Evolutionary conservation across 192 early-diverging fungal species (phyloP).

Genomic region (Oehlia diaphana): DNA sequence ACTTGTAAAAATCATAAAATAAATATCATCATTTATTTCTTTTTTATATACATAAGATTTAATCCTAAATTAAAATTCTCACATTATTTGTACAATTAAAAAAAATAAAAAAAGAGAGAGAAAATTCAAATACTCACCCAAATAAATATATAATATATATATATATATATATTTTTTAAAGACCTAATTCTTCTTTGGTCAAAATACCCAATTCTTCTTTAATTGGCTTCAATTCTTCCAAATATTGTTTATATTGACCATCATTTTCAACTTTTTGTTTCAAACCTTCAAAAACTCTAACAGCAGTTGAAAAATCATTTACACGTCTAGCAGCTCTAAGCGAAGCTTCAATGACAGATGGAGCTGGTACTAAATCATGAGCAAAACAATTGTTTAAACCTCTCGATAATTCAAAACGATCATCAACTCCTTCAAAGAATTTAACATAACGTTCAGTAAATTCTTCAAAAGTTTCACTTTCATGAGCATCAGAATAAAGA

Average conservation of each 20-base stretch:
- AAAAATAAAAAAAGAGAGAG: too few species aligned
- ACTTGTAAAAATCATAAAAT: too few species aligned
- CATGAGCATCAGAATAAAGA: conserved; percentile 66
- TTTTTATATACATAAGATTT: too few species aligned
- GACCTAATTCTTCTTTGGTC: conserved; percentile 72
- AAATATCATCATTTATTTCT: too few species aligned
- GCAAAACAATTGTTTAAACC: conserved; percentile 98
- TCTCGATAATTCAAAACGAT: conserved; percentile 97
- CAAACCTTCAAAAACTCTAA: conserved; percentile 92
- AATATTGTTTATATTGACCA: conserved; percentile 86
- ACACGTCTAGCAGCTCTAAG: conserved; percentile 89
- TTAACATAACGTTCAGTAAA: conserved; percentile 77
- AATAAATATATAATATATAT: neutral
- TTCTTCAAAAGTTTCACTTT: conserved; percentile 75
- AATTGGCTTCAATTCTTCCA: conserved; percentile 84
- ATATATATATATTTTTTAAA: neutral
- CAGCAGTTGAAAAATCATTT: conserved; percentile 92
- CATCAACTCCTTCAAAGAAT: conserved; percentile 84
- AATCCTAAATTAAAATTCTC: too few species aligned
- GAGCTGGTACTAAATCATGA: conserved; percentile 91
- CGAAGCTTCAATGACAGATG: conserved; percentile 85
- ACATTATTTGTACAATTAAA: too few species aligned
- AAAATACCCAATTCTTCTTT: conserved; percentile 85
- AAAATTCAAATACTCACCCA: too few species aligned
- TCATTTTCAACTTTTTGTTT: conserved; percentile 87